A percentile compares a stretch with the other conserved stretches of the same genome.
Conservation (phyloP, 2,329 filamentous ascomycete species). For the Hypoxylon sp. region DNA sequence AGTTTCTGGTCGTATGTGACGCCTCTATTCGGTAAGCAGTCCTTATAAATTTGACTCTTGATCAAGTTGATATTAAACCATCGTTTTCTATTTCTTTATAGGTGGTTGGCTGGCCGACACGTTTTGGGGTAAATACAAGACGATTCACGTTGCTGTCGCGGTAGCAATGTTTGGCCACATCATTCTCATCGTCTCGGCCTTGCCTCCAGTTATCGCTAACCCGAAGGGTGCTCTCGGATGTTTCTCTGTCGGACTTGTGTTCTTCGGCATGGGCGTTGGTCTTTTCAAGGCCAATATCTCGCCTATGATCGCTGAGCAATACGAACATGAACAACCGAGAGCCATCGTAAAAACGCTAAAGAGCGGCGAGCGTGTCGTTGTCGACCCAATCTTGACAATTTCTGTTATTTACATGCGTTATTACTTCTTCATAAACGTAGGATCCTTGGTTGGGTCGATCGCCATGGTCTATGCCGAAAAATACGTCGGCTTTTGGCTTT, state of each 20-base stretch:
- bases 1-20: constrained; percentile 55
- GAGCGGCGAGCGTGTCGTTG: constrained; percentile 71
- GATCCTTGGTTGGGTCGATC: constrained; percentile 73
- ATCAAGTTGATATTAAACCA: constrained; percentile 11
- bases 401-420: constrained; percentile 75
- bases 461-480: constrained; percentile 82
- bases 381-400: constrained; percentile 71
- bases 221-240: constrained; percentile 67
- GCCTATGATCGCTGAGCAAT: constrained; percentile 74
- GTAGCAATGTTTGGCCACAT: constrained; percentile 72
- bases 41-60: neutral
- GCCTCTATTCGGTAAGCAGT: constrained; percentile 51
- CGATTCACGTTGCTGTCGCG: constrained; percentile 71
- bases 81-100: constrained; percentile 3
- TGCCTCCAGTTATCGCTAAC: constrained; percentile 70
- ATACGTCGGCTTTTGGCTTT: constrained; percentile 82
- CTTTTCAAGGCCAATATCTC: constrained; percentile 79
- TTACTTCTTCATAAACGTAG: constrained; percentile 80
- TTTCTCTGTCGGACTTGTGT: constrained; percentile 70
- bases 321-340: constrained; percentile 62
- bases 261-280: constrained; percentile 75
- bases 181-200: constrained; percentile 71
- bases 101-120: constrained; percentile 70
- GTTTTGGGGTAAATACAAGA: constrained; percentile 74
- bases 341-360: constrained; percentile 64